Percentiles rank a stretch among this genome's conserved stretches.
Evolutionary conservation across 768 basidiomycete genomes (phyloP).

Genomic region (Pleurotus ostreatus): DNA sequence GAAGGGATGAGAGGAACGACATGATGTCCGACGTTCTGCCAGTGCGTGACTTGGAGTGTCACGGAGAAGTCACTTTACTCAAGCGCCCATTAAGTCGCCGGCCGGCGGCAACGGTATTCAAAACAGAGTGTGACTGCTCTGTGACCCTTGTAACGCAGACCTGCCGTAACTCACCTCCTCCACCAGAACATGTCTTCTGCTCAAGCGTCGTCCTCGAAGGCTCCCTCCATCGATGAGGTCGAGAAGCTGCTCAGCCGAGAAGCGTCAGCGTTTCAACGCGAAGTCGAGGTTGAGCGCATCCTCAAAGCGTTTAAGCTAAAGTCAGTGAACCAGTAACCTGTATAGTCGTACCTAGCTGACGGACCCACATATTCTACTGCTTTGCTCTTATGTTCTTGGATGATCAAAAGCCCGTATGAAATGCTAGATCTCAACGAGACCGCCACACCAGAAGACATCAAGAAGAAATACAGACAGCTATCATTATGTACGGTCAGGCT

Average conservation of each 20-base stretch:
- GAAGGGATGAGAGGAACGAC: background rate
- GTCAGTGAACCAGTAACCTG: conserved; percentile 37
- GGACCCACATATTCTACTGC: conserved; percentile 6
- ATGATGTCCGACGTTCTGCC: background rate
- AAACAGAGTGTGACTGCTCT: background rate
- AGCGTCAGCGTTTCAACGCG: conserved; percentile 81
- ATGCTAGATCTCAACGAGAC: conserved; percentile 76
- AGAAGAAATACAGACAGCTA: conserved; percentile 82
- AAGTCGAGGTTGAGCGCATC: conserved; percentile 88
- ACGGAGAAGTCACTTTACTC: background rate
- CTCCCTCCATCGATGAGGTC: conserved; percentile 49
- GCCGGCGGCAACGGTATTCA: background rate
- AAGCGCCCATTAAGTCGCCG: background rate
- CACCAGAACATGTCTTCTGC: conserved; percentile 6
- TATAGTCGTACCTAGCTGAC: background rate
- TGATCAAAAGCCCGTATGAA: conserved; percentile 79
- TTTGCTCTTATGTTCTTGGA: background rate
- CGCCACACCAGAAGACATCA: conserved; percentile 77
- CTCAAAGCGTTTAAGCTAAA: conserved; percentile 95
- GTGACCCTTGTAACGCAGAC: background rate
- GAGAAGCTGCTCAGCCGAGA: conserved; percentile 78
- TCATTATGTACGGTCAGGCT: conserved; percentile 64
- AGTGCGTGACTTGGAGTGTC: background rate
- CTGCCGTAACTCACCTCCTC: background rate
- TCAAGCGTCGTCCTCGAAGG: conserved; percentile 10